Conservation (phyloP, 1,139 yeast species). For the Yamadazyma atmosphaerica region DNA sequence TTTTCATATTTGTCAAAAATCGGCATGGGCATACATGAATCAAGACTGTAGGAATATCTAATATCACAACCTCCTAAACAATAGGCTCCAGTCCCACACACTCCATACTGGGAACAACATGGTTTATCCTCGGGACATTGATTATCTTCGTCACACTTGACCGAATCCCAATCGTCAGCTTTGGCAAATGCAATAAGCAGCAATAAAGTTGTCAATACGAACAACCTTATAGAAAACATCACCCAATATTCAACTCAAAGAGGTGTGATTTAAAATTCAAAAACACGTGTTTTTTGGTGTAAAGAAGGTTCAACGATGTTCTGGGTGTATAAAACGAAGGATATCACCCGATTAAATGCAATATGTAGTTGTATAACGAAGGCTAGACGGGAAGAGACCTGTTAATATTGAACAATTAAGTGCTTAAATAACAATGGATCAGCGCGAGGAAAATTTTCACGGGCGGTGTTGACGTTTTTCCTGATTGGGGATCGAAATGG, state of each 20-base stretch:
- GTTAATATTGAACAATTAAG: no score
- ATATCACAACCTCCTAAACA: conserved; percentile 87
- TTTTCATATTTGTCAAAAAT: conserved; percentile 34
- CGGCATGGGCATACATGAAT: conserved; percentile 71
- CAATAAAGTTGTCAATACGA: background rate
- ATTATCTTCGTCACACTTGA: conserved; percentile 47
- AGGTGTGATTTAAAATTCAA: no score
- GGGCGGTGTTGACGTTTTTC: conserved; percentile 13
- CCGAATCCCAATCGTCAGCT: conserved; percentile 19
- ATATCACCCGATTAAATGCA: no score
- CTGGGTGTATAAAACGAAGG: no score
- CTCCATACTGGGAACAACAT: conserved; percentile 82
- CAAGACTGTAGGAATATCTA: conserved; percentile 55
- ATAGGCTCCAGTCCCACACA: conserved; percentile 79
- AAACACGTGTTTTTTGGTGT: no score
- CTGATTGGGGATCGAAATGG: conserved; percentile 8
- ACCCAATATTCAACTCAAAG: background rate
- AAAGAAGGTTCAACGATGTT: no score
- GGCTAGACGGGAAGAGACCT: no score
- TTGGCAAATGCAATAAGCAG: conserved; percentile 15
- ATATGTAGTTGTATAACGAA: no score
- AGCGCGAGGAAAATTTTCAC: conserved; percentile 17
- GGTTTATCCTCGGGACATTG: conserved; percentile 72
- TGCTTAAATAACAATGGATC: no score
- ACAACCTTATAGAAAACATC: background rate